Evolutionary conservation across 768 basidiomycete genomes (phyloP), one percentile per base, ranked within the genome.

Genomic region (Boletus rubroflammeus): DNA sequence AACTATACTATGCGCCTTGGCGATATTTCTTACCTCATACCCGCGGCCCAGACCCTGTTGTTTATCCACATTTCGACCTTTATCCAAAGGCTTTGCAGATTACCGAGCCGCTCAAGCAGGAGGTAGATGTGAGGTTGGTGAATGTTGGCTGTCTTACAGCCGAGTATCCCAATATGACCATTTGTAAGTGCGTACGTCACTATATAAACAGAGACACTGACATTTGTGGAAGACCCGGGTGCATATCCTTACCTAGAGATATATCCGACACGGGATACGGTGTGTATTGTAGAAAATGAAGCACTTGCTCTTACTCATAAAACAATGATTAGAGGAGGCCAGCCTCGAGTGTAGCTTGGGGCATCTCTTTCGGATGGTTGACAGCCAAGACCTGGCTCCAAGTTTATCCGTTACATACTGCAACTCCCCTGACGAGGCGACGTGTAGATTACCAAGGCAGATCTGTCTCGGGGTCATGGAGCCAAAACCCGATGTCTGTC

Each of bases 21-120:
- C 7, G 17, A 38, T 40, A 11, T 34, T 36, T 36, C 26, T 41
- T 36, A 5, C n/a, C 47, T 55, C 38, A 50, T 26, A 43, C 9
- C n/a, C 3, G 19, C 6, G 41, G 17, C 26, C 15, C 40, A 78
- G 78, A 79, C 58, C 71, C 67, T n/a, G 55, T 67, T 5, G 61
- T 66, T 29, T 79, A 80, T 57, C 78, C 79, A 6, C 56, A 73
- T 55, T 66, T 79, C 29, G 67, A 72, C 21, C 54, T 78, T 10
- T 78, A 77, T 61, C 78, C 76, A 32, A 38, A 59, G 9, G 57
- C 54, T 7, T 46, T 62, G 29, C 63, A 62, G 5, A 67, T 70
- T 31, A 68, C 73, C 5, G 76, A 79, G 69, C 81, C 49, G 75
- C 80, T 55, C 66, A 83, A 23, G 79, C 81, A 40, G 82, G 85